phyloP scores from a whole-genome alignment of 2,329 filamentous ascomycete genomes.

The Endoconidiophora polonica region DNA sequence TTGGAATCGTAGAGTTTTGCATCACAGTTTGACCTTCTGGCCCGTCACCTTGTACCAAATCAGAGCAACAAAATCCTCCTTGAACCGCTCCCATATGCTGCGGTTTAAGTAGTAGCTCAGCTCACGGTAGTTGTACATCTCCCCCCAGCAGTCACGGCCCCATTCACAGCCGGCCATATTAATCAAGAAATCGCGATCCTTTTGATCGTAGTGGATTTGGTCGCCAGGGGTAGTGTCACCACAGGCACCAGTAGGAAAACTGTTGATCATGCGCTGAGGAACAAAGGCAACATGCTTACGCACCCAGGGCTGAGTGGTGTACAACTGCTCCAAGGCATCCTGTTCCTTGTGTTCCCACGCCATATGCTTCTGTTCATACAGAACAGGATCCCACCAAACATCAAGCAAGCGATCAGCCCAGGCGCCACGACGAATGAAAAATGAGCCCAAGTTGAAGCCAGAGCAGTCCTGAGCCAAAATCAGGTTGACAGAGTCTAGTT shows the following conservation, averaged over 20 bases:
- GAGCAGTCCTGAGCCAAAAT: slow-evolving; percentile 85
- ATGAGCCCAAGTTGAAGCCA: slow-evolving; percentile 92
- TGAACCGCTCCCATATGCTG: slow-evolving; percentile 60
- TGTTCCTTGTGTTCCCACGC: slow-evolving; percentile 99
- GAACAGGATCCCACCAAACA: slow-evolving; percentile 95
- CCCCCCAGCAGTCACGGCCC: slow-evolving; percentile 92
- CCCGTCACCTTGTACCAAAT: slow-evolving; percentile 49
- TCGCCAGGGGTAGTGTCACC: slow-evolving; percentile 54
- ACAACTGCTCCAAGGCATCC: slow-evolving; percentile 84
- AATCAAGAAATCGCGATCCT: slow-evolving; percentile 80
- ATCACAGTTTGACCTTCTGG: slow-evolving; percentile 38
- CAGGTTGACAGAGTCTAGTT: slow-evolving; percentile 65
- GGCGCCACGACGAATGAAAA: slow-evolving; percentile 69
- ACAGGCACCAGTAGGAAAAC: slow-evolving; percentile 82
- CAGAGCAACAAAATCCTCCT: slow-evolving; percentile 45
- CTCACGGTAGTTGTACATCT: slow-evolving; percentile 92
- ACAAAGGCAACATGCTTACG: slow-evolving; percentile 77
- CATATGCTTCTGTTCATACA: slow-evolving; percentile 98
- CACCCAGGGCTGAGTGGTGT: slow-evolving; percentile 82
- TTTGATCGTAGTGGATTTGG: slow-evolving; percentile 68
- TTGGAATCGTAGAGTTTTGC: slow-evolving; percentile 12
- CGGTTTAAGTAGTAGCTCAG: slow-evolving; percentile 82
- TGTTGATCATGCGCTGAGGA: slow-evolving; percentile 82
- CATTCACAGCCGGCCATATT: slow-evolving; percentile 98
- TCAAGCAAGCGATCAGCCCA: slow-evolving; percentile 90